phyloP scores from a whole-genome alignment of 805 yeast genomes.

The Lachancea dasiensis region DNA sequence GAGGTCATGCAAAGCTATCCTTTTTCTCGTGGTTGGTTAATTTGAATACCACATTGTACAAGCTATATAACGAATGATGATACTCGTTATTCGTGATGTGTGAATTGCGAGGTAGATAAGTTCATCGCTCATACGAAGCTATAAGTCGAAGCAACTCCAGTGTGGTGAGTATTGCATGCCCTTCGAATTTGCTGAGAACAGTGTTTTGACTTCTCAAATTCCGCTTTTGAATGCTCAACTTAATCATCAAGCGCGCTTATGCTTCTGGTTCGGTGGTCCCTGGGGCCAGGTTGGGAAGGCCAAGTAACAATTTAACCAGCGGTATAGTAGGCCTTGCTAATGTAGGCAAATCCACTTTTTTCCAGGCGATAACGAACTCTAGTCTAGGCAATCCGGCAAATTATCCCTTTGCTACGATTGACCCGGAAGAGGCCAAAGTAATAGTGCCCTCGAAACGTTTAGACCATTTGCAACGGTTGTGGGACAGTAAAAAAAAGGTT shows the following conservation, averaged over 20 bases:
- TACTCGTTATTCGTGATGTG: too few species aligned
- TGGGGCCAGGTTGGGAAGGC: constrained; percentile 9
- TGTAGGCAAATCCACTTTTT: constrained; percentile 90
- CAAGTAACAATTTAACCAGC: constrained; percentile 31
- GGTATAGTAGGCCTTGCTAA: constrained; percentile 81
- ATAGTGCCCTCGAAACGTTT: constrained; percentile 63
- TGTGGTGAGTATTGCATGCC: too few species aligned
- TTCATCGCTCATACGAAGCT: too few species aligned
- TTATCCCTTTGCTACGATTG: constrained; percentile 95
- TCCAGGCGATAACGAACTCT: constrained; percentile 92
- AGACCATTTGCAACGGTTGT: constrained; percentile 47
- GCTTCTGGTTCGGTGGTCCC: neutral
- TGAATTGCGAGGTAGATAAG: too few species aligned
- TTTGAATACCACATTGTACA: too few species aligned
- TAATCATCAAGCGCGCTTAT: constrained; percentile 2
- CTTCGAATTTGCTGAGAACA: too few species aligned
- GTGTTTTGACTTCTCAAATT: neutral
- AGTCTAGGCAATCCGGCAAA: constrained; percentile 95
- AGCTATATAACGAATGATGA: too few species aligned
- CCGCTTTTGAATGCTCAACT: neutral
- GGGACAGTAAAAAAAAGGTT: constrained; percentile 55
- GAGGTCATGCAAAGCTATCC: too few species aligned
- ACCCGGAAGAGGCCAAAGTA: constrained; percentile 71
- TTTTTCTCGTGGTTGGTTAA: too few species aligned
- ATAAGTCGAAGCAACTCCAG: too few species aligned